phyloP scores from a whole-genome alignment of 352 stramenopile species.

The Elongisporangium senticosum region DNA sequence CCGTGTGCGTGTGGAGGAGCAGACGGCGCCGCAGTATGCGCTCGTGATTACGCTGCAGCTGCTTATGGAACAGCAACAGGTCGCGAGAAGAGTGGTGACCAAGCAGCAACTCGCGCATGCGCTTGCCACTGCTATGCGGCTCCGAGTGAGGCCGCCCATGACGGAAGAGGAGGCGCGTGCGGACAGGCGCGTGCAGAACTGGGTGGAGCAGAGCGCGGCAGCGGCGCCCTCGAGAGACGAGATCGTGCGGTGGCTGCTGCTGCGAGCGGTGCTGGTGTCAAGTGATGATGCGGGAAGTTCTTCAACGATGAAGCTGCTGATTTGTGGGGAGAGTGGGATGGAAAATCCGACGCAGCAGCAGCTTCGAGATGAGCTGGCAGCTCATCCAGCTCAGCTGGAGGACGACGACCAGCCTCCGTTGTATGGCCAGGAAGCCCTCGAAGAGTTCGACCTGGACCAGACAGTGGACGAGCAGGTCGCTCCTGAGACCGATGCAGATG shows the following conservation, averaged over 20 bases:
- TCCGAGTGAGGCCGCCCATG: slow-evolving; percentile 1
- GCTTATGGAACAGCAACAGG: background rate
- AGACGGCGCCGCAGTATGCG: slow-evolving; percentile 30
- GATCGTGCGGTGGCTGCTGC: slow-evolving; percentile 49
- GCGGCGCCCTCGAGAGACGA: slow-evolving; percentile 36
- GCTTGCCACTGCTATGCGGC: slow-evolving; percentile 29
- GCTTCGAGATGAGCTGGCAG: background rate
- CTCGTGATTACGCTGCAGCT: slow-evolving; percentile 29
- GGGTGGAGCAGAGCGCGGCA: slow-evolving; percentile 19
- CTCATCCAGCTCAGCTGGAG: background rate
- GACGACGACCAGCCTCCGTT: background rate
- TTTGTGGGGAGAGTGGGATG: slow-evolving; percentile 11
- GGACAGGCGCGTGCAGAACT: slow-evolving; percentile 15
- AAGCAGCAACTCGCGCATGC: slow-evolving; percentile 40
- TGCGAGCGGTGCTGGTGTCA: slow-evolving; percentile 32
- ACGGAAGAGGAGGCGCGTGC: slow-evolving; percentile 1
- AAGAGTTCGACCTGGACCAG: slow-evolving; percentile 3
- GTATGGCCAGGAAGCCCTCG: background rate
- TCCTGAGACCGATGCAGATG: background rate
- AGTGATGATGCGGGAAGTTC: background rate
- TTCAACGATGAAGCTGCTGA: slow-evolving; percentile 5
- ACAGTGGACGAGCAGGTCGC: slow-evolving; percentile 3
- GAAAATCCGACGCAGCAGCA: slow-evolving; percentile 1
- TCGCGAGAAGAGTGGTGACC: slow-evolving; percentile 19
- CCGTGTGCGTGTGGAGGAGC: slow-evolving; percentile 27